Evolutionary conservation across 2,329 filamentous ascomycete genomes (phyloP).

Genomic region (Neurospora sp.): DNA sequence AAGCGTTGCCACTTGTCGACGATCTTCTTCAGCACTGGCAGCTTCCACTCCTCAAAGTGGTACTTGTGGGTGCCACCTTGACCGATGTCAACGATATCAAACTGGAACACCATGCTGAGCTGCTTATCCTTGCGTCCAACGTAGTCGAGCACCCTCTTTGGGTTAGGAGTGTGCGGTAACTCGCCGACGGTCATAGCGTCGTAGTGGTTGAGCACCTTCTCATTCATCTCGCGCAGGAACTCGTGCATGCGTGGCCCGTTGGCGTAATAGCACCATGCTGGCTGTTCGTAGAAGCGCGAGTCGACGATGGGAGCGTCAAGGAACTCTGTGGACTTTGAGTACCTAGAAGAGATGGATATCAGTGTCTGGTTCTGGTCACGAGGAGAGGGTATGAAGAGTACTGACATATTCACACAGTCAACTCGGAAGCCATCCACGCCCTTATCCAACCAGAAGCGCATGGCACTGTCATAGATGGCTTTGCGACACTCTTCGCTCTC

Average conservation of each 20-base stretch:
- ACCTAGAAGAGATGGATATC: conserved; percentile 22
- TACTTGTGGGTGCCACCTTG: conserved; percentile 41
- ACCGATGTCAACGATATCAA: conserved; percentile 53
- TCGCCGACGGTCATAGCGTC: conserved; percentile 63
- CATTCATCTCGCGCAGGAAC: conserved; percentile 56
- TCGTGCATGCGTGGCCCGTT: conserved; percentile 63
- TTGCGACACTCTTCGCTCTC: conserved; percentile 57
- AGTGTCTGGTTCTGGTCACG: background rate
- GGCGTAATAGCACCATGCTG: conserved; percentile 46
- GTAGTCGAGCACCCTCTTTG: conserved; percentile 46
- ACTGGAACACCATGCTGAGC: conserved; percentile 62
- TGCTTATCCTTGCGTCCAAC: conserved; percentile 48
- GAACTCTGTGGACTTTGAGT: conserved; percentile 48
- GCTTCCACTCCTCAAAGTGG: conserved; percentile 39
- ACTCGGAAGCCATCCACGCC: conserved; percentile 62
- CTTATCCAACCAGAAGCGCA: conserved; percentile 67
- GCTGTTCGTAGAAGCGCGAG: conserved; percentile 36
- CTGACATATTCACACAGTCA: conserved; percentile 60
- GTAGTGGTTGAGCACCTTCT: conserved; percentile 46
- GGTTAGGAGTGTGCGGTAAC: conserved; percentile 51
- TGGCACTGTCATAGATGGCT: conserved; percentile 60
- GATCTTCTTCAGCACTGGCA: conserved; percentile 38
- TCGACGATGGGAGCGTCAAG: conserved; percentile 48
- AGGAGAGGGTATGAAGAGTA: background rate
- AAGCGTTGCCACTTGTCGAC: conserved; percentile 41